Evolutionary conservation across 176 grass and related monocot species (phyloP).

Genomic region (Raddia distichophylla): DNA sequence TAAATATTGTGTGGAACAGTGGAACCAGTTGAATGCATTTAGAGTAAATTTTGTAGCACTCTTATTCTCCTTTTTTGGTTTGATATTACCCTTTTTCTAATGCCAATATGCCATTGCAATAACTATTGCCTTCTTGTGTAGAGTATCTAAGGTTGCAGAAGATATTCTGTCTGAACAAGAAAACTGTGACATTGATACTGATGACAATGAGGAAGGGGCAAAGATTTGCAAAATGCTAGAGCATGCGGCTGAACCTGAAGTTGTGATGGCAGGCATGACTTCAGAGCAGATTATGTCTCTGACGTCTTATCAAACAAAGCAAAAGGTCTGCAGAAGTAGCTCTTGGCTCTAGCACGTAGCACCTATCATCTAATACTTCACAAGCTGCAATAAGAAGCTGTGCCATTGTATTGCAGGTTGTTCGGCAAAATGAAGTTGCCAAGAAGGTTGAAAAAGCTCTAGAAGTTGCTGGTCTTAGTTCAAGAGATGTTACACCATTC

Average conservation of each 20-base stretch:
- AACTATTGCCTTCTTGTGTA: constrained; percentile 41
- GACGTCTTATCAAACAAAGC: constrained; percentile 75
- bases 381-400: constrained; percentile 20
- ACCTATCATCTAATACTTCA: constrained; percentile 30
- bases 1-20: constrained; percentile 6
- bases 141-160: constrained; percentile 80
- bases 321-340: constrained; percentile 50
- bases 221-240: constrained; percentile 79
- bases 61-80: constrained; percentile 11
- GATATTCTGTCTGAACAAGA: constrained; percentile 76
- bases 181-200: constrained; percentile 41
- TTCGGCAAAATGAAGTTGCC: constrained; percentile 58
- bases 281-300: constrained; percentile 68
- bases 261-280: constrained; percentile 78
- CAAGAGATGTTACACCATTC: constrained; percentile 83
- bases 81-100: neutral
- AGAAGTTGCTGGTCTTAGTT: constrained; percentile 65
- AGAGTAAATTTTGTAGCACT: constrained; percentile 21
- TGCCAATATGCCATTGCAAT: constrained; percentile 5
- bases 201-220: constrained; percentile 76
- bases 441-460: constrained; percentile 84
- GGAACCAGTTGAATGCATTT: constrained; percentile 17
- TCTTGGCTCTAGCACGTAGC: neutral
- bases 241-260: constrained; percentile 80
- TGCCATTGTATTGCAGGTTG: constrained; percentile 50